Conservation (phyloP, 495 filamentous ascomycete species). For the Penicillium bovifimosum region DNA sequence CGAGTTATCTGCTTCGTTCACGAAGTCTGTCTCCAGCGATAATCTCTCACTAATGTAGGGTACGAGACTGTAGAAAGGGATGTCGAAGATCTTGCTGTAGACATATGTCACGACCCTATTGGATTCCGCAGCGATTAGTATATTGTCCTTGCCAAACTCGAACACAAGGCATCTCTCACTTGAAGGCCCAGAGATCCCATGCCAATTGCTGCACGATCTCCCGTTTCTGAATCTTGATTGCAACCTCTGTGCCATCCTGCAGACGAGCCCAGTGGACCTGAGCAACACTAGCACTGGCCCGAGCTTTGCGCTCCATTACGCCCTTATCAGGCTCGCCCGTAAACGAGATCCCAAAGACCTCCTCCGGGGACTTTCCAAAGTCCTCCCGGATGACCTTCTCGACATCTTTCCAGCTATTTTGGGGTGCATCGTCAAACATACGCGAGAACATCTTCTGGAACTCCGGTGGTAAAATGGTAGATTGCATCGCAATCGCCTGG, state of each 20-base stretch:
- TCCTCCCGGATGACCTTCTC: conserved; percentile 83
- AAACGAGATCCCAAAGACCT: conserved; percentile 86
- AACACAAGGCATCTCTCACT: conserved; percentile 49
- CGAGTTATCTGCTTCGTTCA: conserved; percentile 83
- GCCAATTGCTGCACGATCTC: conserved; percentile 85
- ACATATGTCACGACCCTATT: conserved; percentile 66
- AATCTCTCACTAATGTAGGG: conserved; percentile 86
- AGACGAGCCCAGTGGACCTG: conserved; percentile 94
- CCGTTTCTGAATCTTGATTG: conserved; percentile 93
- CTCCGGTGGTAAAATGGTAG: conserved; percentile 82
- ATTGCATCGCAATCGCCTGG: conserved; percentile 98
- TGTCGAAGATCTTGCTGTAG: conserved; percentile 77
- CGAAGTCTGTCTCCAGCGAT: conserved; percentile 88
- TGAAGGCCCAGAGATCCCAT: conserved; percentile 95
- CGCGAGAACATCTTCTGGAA: conserved; percentile 91
- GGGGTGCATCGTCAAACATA: conserved; percentile 98
- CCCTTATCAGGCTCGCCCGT: conserved; percentile 59
- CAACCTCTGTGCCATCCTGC: conserved; percentile 79
- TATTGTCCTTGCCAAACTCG: not conserved
- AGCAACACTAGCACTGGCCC: conserved; percentile 86
- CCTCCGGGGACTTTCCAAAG: conserved; percentile 75
- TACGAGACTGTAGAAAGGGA: conserved; percentile 82
- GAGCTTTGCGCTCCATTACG: conserved; percentile 79
- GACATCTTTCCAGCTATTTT: conserved; percentile 86
- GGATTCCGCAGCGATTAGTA: not conserved